A percentile compares a stretch with the other conserved stretches of the same genome.
These are phyloP conservation scores for Mortierella hygrophila DNA, from an alignment of 192 early-diverging fungal genomes.

Conservation along the genomic window DNA sequence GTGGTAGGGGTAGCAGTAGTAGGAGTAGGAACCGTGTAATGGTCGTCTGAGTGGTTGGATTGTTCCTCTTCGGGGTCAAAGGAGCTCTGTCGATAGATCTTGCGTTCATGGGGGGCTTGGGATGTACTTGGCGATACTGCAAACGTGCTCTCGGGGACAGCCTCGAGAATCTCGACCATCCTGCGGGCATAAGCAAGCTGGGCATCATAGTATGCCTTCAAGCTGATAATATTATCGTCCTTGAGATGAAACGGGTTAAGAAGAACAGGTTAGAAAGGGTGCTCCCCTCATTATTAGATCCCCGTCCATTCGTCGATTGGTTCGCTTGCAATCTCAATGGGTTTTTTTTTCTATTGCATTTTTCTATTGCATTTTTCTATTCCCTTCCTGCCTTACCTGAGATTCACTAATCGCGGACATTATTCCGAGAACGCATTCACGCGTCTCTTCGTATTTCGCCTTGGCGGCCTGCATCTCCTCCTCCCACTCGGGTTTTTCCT, in stretches of 20 bases:
- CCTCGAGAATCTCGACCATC: conserved; percentile 28
- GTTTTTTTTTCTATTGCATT: too few species aligned
- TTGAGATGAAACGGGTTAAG: neutral
- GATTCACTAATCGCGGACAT: conserved; percentile 87
- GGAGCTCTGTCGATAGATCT: conserved; percentile 5
- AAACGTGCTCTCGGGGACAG: conserved; percentile 17
- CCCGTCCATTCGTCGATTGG: neutral
- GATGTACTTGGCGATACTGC: conserved; percentile 6
- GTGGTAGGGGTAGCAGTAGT: neutral
- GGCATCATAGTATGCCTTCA: conserved; percentile 27
- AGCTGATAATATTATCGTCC: conserved; percentile 16
- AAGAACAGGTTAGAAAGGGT: neutral
- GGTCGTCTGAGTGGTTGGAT: conserved; percentile 20
- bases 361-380: neutral
- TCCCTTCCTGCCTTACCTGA: conserved; percentile 68
- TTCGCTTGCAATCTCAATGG: neutral
- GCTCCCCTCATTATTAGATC: neutral
- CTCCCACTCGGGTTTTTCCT: conserved; percentile 87
- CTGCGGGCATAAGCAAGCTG: conserved; percentile 21
- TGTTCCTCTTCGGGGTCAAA: conserved; percentile 10
- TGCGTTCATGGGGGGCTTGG: neutral
- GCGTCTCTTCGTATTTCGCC: conserved; percentile 92
- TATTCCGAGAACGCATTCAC: conserved; percentile 74
- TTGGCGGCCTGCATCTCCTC: conserved; percentile 90
- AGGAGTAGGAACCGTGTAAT: neutral